Evolutionary conservation across 2,329 filamentous ascomycete species (phyloP), one percentile per base, ranked within the genome.

Genomic region (Lecanoromycetidae sp.): DNA sequence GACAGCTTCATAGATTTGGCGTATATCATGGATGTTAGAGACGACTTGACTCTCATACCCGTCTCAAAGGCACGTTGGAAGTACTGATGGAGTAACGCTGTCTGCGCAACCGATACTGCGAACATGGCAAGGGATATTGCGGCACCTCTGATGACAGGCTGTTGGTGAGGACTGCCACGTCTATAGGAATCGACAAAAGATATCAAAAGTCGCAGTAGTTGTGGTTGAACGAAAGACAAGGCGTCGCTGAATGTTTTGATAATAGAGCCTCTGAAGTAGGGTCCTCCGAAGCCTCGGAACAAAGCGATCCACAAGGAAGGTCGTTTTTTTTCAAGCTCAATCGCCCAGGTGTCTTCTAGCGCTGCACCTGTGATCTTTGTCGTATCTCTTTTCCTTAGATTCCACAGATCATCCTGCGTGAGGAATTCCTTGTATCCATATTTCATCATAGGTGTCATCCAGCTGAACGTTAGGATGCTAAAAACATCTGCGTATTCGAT

Each of bases 381-480:
- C 27, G 82, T 82, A 61, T 96, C 90, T 50, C 75, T 70, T 58
- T 79, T 82, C 33, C 87, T 78, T 49, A 98, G 71, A 51, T 87
- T 90, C 93, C 93, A 98, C 20, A 98, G 74, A 63, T 98, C 90
- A 54, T 95, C 86, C 62, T 96, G 87, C 1, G 87, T 94, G 52
- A 98, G 71, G 62, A 80, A 98, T 50, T 88, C 79, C 60, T 83
- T 85, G 70, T 98, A 96, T 1, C 91, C 91, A 60, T 82, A 82
- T 60, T 80, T 87, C 91, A 98, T 98, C 76, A 98, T 70, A 0
- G 91, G 88, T 0, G 91, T 96, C 90, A 98, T 95, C 91, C 91
- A 98, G 46, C 84, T 82, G 64, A 98, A 98, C 0, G 90, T 94
- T 37, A 98, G 74, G 42, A 85, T 79, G 3, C 90, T 94, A 67